Evolutionary conservation across 2,329 filamentous ascomycete genomes (phyloP).

Genomic region (Ascochyta rabiei): DNA sequence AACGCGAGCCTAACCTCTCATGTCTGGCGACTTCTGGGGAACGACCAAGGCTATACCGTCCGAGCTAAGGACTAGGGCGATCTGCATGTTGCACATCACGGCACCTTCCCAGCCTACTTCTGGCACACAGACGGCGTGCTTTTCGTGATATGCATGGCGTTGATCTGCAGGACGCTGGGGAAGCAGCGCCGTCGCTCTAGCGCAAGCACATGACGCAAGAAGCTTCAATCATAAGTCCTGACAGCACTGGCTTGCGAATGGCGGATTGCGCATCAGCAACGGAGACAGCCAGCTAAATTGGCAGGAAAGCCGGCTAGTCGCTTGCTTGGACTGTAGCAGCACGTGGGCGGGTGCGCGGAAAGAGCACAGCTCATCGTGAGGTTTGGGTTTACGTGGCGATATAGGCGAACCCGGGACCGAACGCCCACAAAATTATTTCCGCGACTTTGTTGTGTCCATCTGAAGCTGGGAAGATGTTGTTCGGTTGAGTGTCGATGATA

Average conservation of each 20-base stretch:
- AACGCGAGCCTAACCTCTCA: constrained; percentile 46
- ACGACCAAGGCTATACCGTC: constrained; percentile 30
- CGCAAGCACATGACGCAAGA: constrained; percentile 16
- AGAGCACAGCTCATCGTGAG: constrained; percentile 10
- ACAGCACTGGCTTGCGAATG: constrained; percentile 3
- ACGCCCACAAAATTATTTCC: not conserved
- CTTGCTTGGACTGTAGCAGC: constrained; percentile 4
- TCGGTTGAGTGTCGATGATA: constrained; percentile 1
- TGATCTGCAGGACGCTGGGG: constrained; percentile 24
- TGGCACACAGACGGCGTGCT: constrained; percentile 18
- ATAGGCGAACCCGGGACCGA: constrained; percentile 1
- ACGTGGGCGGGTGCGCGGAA: constrained; percentile 15
- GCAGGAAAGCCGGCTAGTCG: constrained; percentile 10
- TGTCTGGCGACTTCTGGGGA: constrained; percentile 50
- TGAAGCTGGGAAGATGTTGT: not conserved
- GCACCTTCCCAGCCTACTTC: constrained; percentile 24
- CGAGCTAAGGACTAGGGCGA: constrained; percentile 32
- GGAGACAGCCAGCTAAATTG: constrained; percentile 2
- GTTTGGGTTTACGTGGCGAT: constrained; percentile 8
- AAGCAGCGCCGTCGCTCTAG: constrained; percentile 18
- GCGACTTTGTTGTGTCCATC: not conserved
- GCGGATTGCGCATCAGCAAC: not conserved
- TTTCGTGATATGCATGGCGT: constrained; percentile 13
- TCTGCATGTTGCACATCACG: constrained; percentile 35
- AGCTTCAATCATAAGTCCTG: not conserved